phyloP scores from a whole-genome alignment of 306 rosid genomes.

The Amphicarpaea edgeworthii region DNA sequence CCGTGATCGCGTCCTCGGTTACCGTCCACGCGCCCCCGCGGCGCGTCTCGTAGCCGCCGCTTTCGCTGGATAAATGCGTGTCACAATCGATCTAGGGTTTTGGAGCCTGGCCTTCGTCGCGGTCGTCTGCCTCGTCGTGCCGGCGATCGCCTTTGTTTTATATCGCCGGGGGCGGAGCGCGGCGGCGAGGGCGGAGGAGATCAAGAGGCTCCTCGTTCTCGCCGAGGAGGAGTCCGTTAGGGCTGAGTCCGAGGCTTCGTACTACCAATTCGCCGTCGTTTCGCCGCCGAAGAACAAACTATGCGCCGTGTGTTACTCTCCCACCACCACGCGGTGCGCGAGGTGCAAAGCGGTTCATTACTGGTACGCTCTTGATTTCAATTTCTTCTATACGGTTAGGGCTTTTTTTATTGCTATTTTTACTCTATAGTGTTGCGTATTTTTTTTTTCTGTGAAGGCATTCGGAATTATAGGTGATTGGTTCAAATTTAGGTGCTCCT shows the following conservation, averaged over 20 bases:
- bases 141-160: slow-evolving; percentile 56
- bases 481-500: neutral
- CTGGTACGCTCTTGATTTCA: slow-evolving; percentile 57
- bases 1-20: slow-evolving; percentile 45
- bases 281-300: slow-evolving; percentile 41
- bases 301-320: slow-evolving; percentile 75
- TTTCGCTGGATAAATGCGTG: slow-evolving; percentile 77
- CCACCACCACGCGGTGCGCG: slow-evolving; percentile 80
- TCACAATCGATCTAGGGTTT: slow-evolving; percentile 80
- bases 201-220: slow-evolving; percentile 66
- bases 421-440: neutral
- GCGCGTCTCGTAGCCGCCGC: slow-evolving; percentile 50
- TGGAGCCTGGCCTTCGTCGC: slow-evolving; percentile 52
- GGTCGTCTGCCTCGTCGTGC: slow-evolving; percentile 47
- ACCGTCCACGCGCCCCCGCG: slow-evolving; percentile 43
- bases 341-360: slow-evolving; percentile 83
- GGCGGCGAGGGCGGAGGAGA: slow-evolving; percentile 71
- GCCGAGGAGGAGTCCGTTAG: slow-evolving; percentile 79
- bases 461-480: neutral
- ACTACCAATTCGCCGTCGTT: slow-evolving; percentile 36
- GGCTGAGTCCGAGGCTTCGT: slow-evolving; percentile 74
- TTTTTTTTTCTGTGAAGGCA: neutral
- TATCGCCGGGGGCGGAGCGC: slow-evolving; percentile 65
- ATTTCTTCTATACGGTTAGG: neutral
- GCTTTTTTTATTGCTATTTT: neutral